These are phyloP conservation scores for Neonectria punicea DNA, from an alignment of 2,329 filamentous ascomycete genomes.

Conservation along the genomic window DNA sequence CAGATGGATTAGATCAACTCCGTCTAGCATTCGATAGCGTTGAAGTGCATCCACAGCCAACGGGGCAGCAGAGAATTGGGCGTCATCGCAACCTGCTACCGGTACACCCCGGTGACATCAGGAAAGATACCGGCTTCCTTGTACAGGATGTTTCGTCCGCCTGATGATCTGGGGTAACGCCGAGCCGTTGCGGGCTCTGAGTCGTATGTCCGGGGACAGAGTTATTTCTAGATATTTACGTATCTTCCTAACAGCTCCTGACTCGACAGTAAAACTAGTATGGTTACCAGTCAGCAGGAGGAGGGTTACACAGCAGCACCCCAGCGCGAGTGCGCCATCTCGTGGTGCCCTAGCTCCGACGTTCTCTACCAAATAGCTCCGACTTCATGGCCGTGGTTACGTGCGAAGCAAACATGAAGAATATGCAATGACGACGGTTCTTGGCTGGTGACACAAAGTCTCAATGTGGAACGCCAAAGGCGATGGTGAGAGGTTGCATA, in stretches of 20 bases:
- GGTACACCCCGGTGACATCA: background rate
- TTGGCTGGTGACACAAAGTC: conserved; percentile 18
- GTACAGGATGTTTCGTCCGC: conserved; percentile 2
- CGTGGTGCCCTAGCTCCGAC: background rate
- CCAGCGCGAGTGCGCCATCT: background rate
- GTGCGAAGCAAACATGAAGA: background rate
- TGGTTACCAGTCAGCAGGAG: conserved; percentile 1
- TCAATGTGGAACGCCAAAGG: background rate
- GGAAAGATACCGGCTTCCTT: background rate
- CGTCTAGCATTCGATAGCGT: conserved; percentile 7
- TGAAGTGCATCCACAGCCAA: background rate
- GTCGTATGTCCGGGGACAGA: background rate
- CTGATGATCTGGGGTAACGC: conserved; percentile 14
- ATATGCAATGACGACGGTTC: conserved; percentile 3
- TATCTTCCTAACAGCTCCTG: background rate
- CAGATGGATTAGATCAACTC: background rate
- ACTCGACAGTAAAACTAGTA: background rate
- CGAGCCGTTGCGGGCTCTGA: conserved; percentile 6
- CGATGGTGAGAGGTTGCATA: conserved; percentile 3
- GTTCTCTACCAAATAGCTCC: background rate
- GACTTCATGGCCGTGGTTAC: background rate
- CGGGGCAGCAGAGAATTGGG: background rate
- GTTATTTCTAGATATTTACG: background rate
- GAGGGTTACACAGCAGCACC: conserved; percentile 11
- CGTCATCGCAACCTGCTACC: background rate